Evolutionary conservation across 352 stramenopile species (phyloP).

Genomic region (Phytophthora lateralis): DNA sequence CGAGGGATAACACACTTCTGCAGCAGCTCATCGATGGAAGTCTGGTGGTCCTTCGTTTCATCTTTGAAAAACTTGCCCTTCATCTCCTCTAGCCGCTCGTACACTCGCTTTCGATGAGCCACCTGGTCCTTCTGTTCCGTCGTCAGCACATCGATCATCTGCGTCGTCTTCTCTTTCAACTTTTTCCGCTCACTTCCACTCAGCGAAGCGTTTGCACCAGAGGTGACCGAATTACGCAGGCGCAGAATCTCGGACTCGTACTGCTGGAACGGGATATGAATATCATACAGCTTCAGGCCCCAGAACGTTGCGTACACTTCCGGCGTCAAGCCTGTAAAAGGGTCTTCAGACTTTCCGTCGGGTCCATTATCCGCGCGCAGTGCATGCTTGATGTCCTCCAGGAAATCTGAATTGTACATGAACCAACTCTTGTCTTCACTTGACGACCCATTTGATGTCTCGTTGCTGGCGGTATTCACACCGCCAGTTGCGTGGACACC

Average conservation of each 20-base stretch:
- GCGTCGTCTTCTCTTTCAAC: constrained; percentile 75
- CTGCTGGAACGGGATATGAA: constrained; percentile 84
- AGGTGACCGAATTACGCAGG: constrained; percentile 62
- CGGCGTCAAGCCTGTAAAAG: constrained; percentile 72
- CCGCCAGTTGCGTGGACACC: constrained; percentile 56
- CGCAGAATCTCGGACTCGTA: constrained; percentile 87
- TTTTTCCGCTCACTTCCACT: constrained; percentile 78
- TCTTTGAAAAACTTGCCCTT: constrained; percentile 74
- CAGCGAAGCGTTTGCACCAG: constrained; percentile 36
- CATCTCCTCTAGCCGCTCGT: constrained; percentile 73
- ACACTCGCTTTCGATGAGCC: constrained; percentile 83
- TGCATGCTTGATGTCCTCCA: constrained; percentile 63
- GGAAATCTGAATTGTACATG: constrained; percentile 64
- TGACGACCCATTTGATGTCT: constrained; percentile 12
- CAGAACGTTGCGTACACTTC: constrained; percentile 88
- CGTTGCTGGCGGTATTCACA: constrained; percentile 35
- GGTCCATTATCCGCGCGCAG: constrained; percentile 29
- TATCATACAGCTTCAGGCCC: constrained; percentile 87
- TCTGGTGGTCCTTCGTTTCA: constrained; percentile 44
- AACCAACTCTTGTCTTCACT: constrained; percentile 52
- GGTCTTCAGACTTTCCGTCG: constrained; percentile 36
- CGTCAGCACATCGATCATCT: constrained; percentile 82
- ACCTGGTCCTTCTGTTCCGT: constrained; percentile 90
- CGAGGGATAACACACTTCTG: constrained; percentile 84
- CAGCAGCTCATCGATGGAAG: constrained; percentile 69